These are phyloP conservation scores for Fusarium mundagurra DNA, from an alignment of 2,329 filamentous ascomycete species.

Conservation along the genomic window DNA sequence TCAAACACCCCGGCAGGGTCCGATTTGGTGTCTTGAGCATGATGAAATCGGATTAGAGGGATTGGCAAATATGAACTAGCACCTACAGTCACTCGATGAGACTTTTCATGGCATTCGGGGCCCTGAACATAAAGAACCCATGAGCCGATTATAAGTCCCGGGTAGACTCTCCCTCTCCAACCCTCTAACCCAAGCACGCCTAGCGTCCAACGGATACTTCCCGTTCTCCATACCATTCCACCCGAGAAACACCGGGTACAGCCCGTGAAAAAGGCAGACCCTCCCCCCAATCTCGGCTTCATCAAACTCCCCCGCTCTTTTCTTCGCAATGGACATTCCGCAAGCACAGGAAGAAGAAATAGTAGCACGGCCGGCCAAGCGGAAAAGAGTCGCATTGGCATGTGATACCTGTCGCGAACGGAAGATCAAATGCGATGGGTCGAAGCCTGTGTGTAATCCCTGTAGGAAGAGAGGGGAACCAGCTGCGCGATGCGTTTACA, in stretches of 20 bases:
- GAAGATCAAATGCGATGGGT: constrained; percentile 8
- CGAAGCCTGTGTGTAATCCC: not conserved
- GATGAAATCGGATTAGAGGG: rapidly evolving
- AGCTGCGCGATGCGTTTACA: not conserved
- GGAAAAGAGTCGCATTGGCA: constrained; percentile 9
- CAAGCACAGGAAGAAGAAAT: not conserved
- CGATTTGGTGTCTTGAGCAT: not conserved
- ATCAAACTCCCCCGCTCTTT: not conserved
- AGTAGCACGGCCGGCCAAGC: not conserved
- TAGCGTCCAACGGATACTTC: not conserved
- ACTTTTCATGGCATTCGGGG: not conserved
- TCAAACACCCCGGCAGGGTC: not conserved
- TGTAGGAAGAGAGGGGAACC: constrained; percentile 1
- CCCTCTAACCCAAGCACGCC: not conserved
- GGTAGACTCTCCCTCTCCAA: rapidly evolving
- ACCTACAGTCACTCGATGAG: rapidly evolving
- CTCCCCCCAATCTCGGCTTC: not conserved
- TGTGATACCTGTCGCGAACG: constrained; percentile 8
- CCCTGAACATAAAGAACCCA: not conserved
- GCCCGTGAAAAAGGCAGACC: not conserved
- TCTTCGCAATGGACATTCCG: not conserved
- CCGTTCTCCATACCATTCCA: not conserved
- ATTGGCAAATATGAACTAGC: rapidly evolving
- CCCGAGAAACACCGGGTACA: not conserved
- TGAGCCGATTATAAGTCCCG: not conserved